Conservation (phyloP, 371 early-diverging fungal species). For the Mortierella sp. region DNA sequence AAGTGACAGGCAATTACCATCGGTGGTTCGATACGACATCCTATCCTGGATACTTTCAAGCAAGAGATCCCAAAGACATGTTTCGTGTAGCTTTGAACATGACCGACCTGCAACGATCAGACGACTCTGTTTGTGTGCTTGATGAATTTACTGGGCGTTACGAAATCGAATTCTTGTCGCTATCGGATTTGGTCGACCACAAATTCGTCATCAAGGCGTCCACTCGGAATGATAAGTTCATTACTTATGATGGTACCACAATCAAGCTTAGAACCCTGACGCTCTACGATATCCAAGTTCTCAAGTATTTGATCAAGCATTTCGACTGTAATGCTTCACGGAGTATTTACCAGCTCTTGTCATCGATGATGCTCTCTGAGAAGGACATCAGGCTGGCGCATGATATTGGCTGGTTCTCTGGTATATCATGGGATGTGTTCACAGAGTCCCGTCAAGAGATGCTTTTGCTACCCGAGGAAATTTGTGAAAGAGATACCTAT, state of each 20-base stretch:
- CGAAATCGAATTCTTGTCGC: not conserved
- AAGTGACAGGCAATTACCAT: not conserved
- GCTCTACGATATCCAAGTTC: not conserved
- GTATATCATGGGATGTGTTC: not conserved
- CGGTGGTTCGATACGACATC: not conserved
- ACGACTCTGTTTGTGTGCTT: not conserved
- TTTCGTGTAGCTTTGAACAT: not conserved
- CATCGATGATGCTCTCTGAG: conserved; percentile 1
- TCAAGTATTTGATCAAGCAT: not conserved
- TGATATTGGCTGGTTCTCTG: conserved; percentile 1
- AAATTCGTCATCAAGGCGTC: not conserved
- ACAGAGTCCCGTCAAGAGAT: not conserved
- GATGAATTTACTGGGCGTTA: not conserved
- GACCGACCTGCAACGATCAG: not conserved
- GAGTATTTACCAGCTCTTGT: not conserved
- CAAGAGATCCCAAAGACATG: not conserved
- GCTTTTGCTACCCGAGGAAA: not conserved
- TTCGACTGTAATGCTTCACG: not conserved
- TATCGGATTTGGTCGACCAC: not conserved
- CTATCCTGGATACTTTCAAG: not conserved
- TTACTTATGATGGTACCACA: not conserved
- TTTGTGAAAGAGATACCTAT: not conserved
- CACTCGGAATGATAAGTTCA: not conserved
- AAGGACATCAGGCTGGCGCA: not conserved
- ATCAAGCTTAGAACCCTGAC: not conserved